Evolutionary conservation across 2,329 filamentous ascomycete species (phyloP).

Genomic region (Epichloe sp.): DNA sequence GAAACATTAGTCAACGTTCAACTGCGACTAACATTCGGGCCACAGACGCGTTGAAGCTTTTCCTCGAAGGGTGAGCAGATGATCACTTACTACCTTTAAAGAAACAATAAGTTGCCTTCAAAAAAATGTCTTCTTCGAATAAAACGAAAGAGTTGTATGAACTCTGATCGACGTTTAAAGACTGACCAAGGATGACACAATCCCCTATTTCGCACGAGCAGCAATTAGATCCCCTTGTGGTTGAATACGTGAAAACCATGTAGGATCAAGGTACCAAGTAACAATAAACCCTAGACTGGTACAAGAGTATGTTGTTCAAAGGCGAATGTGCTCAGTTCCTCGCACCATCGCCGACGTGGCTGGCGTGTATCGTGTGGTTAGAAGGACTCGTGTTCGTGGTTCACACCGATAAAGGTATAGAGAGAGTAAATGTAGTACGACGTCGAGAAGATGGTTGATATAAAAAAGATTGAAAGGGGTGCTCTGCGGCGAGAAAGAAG

Average conservation of each 20-base stretch:
- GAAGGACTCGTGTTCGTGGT: constrained; percentile 5
- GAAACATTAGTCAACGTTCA: background rate
- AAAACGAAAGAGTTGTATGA: background rate
- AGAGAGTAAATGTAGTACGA: constrained; percentile 3
- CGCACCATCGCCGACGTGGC: constrained; percentile 1
- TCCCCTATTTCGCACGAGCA: background rate
- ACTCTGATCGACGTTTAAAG: background rate
- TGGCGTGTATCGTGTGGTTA: constrained; percentile 3
- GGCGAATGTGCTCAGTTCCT: background rate
- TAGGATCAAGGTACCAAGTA: constrained; percentile 1
- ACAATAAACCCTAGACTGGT: background rate
- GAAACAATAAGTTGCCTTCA: background rate
- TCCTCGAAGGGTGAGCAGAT: background rate
- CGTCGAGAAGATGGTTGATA: background rate
- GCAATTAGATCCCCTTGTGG: background rate
- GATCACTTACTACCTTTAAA: background rate
- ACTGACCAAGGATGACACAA: background rate
- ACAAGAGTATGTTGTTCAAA: background rate
- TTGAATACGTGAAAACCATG: background rate
- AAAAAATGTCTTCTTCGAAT: background rate
- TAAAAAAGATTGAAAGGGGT: background rate
- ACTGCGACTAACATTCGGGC: background rate
- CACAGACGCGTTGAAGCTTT: background rate
- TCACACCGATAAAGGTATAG: constrained; percentile 1
- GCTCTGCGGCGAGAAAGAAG: background rate